Evolutionary conservation across 169 alveolate genomes (phyloP), one percentile per base, ranked within the genome.

Genomic region (Nephromyces sp.): DNA sequence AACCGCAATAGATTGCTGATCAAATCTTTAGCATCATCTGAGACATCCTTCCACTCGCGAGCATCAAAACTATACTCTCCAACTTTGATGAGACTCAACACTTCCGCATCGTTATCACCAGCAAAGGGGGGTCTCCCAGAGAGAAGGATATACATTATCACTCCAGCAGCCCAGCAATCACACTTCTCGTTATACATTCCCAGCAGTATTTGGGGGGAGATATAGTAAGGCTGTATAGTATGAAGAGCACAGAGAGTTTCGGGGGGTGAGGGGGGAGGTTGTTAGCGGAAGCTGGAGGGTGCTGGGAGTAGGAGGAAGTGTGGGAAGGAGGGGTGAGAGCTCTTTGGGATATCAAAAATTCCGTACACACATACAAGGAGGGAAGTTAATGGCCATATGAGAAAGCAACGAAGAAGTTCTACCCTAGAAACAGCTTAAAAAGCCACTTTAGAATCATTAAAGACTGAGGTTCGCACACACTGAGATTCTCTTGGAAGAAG

Each of bases 101-200:
- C 85, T 61, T 86, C 91, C 2, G 80, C 88, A 78, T 89, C 95
- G 15, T 86, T 86, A 52, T 85, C 91, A 15, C 90, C 92, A 64
- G 82, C 86, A 68, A 88, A 89, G 24, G 95, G 94, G 29, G 93
- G 92, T 64, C 75, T 87, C 21, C 95, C 95, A 72, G 94, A 91
- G 25, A 91, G 86, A 6, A 89, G 75, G 27, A 88, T 86, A 77
- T 84, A 89, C 82, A 92, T 72, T 31, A 93, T 93, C 27, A 92
- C 96, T 25, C 97, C 96, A 35, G 94, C 92, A 33, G 95, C 88
- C 96, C 97, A 93, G 67, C 92, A 83, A 83, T 95, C 99, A 77
- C 98, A 95, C 66, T 83, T 82, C 85, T 92, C 89, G 67, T 92
- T 93, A 74, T 95, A 95, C 70, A 87, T 84, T 22, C 97, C 96